These are phyloP conservation scores for Penicillium diatomitis DNA, from an alignment of 495 filamentous ascomycete species.

Conservation along the genomic window DNA sequence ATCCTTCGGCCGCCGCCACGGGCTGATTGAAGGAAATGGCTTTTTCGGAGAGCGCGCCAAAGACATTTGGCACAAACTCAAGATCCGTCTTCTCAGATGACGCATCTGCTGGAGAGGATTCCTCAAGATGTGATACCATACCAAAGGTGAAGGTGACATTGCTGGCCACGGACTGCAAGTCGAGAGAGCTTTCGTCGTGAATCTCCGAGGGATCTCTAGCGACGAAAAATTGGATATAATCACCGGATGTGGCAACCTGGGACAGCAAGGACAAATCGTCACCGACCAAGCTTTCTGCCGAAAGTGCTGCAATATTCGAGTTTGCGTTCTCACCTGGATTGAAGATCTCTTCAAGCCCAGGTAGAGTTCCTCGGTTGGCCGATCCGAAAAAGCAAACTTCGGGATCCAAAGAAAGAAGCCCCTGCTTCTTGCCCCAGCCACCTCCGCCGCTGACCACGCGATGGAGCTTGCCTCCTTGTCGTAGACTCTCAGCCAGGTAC, in stretches of 20 bases:
- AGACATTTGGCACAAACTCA: constrained; percentile 21
- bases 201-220: constrained; percentile 15
- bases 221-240: constrained; percentile 43
- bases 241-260: constrained; percentile 37
- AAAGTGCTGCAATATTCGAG: constrained; percentile 9
- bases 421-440: constrained; percentile 82
- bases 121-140: constrained; percentile 20
- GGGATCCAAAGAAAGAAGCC: constrained; percentile 74
- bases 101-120: constrained; percentile 1
- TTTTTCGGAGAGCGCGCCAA: constrained; percentile 43
- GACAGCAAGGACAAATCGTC: constrained; percentile 33
- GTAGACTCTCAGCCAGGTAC: constrained; percentile 15
- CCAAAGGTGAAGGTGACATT: constrained; percentile 24
- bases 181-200: not conserved
- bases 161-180: not conserved
- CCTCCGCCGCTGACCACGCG: constrained; percentile 79
- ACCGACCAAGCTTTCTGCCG: constrained; percentile 16
- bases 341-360: constrained; percentile 16
- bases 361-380: constrained; percentile 4
- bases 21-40: constrained; percentile 37
- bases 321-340: constrained; percentile 4
- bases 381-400: constrained; percentile 36
- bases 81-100: constrained; percentile 15
- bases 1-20: constrained; percentile 3
- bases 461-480: constrained; percentile 45